Conservation (phyloP, 371 early-diverging fungal species). For the Batrachochytrium dendrobatidis region DNA sequence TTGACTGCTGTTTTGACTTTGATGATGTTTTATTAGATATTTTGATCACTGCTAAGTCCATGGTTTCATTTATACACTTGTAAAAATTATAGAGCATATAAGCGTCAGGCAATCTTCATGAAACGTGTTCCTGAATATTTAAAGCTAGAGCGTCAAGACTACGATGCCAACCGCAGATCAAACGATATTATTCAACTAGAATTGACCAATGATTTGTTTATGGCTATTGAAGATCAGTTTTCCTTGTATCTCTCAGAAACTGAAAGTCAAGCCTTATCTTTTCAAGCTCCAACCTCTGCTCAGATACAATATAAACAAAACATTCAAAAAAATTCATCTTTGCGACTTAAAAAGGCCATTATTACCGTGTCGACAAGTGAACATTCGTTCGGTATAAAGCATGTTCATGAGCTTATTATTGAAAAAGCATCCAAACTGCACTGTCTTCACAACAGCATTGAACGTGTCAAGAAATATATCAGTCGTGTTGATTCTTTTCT, state of each 20-base stretch:
- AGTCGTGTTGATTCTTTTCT: background rate
- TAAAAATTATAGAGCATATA: conserved; percentile 6
- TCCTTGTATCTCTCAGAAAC: background rate
- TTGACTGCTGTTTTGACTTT: background rate
- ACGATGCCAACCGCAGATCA: background rate
- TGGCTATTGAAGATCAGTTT: conserved; percentile 5
- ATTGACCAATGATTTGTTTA: conserved; percentile 10
- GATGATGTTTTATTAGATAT: background rate
- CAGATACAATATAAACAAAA: background rate
- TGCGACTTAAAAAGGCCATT: conserved; percentile 5
- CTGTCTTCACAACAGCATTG: conserved; percentile 3
- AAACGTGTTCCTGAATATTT: conserved; percentile 8
- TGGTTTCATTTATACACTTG: background rate
- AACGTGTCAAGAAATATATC: conserved; percentile 5
- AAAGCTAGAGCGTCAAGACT: background rate
- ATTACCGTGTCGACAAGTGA: background rate
- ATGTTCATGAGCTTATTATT: conserved; percentile 11
- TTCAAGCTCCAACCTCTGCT: background rate
- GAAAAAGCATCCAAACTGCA: background rate
- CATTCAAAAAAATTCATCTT: conserved; percentile 10
- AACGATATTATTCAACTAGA: conserved; percentile 7
- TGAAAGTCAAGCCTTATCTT: background rate
- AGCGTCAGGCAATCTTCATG: conserved; percentile 4
- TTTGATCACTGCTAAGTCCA: background rate
- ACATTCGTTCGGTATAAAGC: background rate